Percentiles rank a stretch among this genome's conserved stretches.
Conservation (phyloP, 23 red algal species). For the Gracilariopsis chorda region DNA sequence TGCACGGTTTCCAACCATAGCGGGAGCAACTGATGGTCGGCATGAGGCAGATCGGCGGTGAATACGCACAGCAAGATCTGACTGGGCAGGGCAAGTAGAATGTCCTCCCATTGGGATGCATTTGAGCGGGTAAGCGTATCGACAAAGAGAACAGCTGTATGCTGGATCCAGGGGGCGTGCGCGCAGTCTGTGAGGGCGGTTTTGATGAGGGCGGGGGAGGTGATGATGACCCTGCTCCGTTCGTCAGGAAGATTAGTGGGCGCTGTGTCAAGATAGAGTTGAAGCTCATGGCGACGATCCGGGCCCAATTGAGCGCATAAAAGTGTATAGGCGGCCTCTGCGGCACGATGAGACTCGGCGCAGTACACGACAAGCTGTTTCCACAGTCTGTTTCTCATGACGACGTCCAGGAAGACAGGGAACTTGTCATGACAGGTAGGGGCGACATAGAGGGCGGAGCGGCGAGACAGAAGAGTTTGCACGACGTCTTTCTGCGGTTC, state of each 20-base stretch:
- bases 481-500: conserved; percentile 43
- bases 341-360: conserved; percentile 27
- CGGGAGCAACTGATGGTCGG: conserved; percentile 24
- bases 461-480: conserved; percentile 15
- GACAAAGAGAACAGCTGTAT: conserved; percentile 19
- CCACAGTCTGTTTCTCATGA: conserved; percentile 38
- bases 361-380: conserved; percentile 43
- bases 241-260: neutral
- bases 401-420: conserved; percentile 23
- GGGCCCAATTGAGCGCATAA: conserved; percentile 35
- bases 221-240: conserved; percentile 20
- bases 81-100: conserved; percentile 51
- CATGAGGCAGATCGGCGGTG: neutral
- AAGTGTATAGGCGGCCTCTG: conserved; percentile 27
- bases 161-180: neutral
- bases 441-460: conserved; percentile 34
- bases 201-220: conserved; percentile 16
- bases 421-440: neutral
- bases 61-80: conserved; percentile 46
- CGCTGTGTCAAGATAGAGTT: conserved; percentile 1
- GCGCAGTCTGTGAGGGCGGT: conserved; percentile 2
- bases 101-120: conserved; percentile 49
- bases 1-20: conserved; percentile 63
- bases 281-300: conserved; percentile 24
- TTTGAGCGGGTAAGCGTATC: conserved; percentile 11